Conservation (phyloP, 441 rosid species). For the Gossypium lobatum region DNA sequence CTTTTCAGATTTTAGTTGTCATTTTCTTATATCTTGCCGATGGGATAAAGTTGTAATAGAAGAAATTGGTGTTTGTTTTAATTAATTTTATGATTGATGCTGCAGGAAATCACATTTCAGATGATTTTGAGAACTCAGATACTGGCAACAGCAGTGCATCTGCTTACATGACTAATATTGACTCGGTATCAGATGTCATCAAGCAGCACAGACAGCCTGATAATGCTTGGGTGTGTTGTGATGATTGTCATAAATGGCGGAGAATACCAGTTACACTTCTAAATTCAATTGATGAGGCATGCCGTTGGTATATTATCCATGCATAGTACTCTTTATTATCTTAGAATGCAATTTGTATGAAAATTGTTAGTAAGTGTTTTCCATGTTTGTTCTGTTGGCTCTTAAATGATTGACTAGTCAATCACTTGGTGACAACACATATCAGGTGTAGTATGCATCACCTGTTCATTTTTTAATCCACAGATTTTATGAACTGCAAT, state of each 20-base stretch:
- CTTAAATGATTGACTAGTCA: background rate
- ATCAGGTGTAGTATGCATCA: background rate
- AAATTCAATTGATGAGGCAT: conserved; percentile 59
- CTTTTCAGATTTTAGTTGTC: background rate
- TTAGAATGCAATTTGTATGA: conserved; percentile 8
- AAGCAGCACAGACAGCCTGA: conserved; percentile 36
- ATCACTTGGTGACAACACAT: background rate
- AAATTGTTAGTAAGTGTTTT: background rate
- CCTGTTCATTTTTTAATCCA: background rate
- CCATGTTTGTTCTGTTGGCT: background rate
- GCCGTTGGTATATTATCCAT: conserved; percentile 57
- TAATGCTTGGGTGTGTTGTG: conserved; percentile 94
- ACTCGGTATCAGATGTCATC: conserved; percentile 28
- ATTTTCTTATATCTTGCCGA: background rate
- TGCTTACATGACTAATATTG: conserved; percentile 30
- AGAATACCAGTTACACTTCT: conserved; percentile 72
- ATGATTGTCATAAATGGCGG: conserved; percentile 92
- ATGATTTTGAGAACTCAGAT: conserved; percentile 27
- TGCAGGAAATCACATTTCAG: conserved; percentile 35
- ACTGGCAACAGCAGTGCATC: conserved; percentile 25
- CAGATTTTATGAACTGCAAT: background rate
- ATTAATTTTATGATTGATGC: conserved; percentile 21
- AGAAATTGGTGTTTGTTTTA: background rate
- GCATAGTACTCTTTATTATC: conserved; percentile 12
- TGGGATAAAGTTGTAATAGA: background rate